Conservation (phyloP, 2,329 filamentous ascomycete genomes). For the Ceratocystiopsis sp. region DNA sequence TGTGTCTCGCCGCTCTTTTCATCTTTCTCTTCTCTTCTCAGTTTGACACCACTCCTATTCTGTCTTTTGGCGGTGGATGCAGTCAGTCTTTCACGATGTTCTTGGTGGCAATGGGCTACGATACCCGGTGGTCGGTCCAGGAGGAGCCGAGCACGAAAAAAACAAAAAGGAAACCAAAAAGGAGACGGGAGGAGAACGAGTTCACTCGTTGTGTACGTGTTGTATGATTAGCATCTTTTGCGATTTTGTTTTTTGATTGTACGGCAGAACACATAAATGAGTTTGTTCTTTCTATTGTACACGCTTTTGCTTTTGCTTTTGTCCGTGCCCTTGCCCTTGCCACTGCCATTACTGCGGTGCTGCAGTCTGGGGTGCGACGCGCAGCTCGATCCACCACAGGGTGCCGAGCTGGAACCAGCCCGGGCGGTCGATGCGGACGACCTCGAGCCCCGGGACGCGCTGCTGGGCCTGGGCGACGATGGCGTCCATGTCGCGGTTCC, state of each 20-base stretch:
- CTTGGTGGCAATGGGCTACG: not conserved
- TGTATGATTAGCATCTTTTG: not conserved
- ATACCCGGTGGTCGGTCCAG: no score
- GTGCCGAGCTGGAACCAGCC: constrained; percentile 38
- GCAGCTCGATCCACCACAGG: constrained; percentile 40
- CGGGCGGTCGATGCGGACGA: constrained; percentile 36
- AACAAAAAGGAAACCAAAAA: no score
- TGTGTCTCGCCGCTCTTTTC: no score
- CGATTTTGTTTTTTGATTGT: not conserved
- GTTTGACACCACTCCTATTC: not conserved
- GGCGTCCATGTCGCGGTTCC: constrained; percentile 44
- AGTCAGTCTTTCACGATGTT: not conserved
- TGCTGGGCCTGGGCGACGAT: constrained; percentile 33
- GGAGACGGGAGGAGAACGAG: no score
- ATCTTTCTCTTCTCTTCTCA: not conserved
- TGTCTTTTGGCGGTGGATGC: not conserved
- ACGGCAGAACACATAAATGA: not conserved
- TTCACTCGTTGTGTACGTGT: not conserved
- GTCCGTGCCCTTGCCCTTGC: not conserved
- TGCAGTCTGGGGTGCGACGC: constrained; percentile 13
- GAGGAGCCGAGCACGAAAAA: no score
- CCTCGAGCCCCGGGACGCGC: constrained; percentile 34
- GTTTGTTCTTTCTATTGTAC: not conserved
- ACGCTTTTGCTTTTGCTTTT: not conserved
- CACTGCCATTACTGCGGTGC: not conserved